Evolutionary conservation across 2,329 filamentous ascomycete genomes (phyloP).

Genomic region (Cercospora sojina): DNA sequence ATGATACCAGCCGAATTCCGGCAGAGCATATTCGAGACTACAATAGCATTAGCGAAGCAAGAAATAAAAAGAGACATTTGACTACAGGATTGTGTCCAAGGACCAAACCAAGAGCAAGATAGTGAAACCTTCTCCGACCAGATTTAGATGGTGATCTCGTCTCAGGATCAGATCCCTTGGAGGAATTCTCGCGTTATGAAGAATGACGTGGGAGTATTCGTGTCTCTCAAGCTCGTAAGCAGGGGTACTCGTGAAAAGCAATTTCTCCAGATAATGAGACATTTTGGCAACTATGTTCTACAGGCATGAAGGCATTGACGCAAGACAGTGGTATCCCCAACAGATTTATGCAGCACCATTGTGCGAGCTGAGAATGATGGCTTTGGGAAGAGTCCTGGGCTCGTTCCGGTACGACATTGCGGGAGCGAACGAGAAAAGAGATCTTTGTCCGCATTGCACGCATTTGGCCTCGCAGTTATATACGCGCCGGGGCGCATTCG

Average conservation of each 20-base stretch:
- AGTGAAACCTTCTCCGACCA: not conserved
- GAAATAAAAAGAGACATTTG: not conserved
- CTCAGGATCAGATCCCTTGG: not conserved
- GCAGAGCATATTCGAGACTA: conserved; percentile 2
- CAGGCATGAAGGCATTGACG: not conserved
- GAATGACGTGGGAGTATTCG: not conserved
- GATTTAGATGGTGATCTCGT: not conserved
- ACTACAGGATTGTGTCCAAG: not conserved
- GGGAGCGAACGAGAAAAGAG: not conserved
- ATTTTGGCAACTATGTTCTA: not conserved
- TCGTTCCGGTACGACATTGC: not conserved
- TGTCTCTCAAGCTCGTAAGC: too few relatives aligned
- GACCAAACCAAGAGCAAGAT: not conserved
- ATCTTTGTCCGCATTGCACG: not conserved
- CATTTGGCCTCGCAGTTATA: not conserved
- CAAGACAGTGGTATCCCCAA: not conserved
- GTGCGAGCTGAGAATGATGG: not conserved
- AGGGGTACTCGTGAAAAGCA: not conserved
- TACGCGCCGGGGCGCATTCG: not conserved
- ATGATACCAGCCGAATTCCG: not conserved
- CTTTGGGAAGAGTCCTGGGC: not conserved
- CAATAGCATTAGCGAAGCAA: conserved; percentile 9
- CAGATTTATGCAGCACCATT: not conserved
- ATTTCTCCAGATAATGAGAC: not conserved
- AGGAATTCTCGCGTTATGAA: not conserved